Base-by-base conservation (phyloP, 2,329 filamentous ascomycete species). In the Aureobasidium musti region DNA sequence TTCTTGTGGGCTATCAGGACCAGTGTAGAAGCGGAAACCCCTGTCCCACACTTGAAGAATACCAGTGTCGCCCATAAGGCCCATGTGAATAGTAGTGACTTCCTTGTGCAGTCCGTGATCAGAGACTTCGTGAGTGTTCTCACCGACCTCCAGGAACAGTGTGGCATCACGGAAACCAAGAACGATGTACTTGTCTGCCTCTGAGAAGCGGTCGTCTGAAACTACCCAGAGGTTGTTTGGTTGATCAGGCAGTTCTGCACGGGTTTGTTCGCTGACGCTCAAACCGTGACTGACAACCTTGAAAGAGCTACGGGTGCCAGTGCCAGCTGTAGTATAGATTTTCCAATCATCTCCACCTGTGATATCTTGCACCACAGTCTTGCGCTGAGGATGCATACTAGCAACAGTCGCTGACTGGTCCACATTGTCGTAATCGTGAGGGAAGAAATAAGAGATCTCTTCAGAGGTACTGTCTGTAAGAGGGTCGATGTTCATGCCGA, bases 201-300 rank as follows among this genome's bases (percentile, higher is more conserved):
- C 87, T 71, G 98, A 94, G 21, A 86, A 85, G 23, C 87, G 87
- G 43, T 87, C 90, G 54, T 96, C 81, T 76, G 97, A 97, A 0
- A 96, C 92, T 0, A 95, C 97, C 94, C 95, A 99, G 3, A 99
- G 93, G 1, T 91, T 90, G 0, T 90, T 91, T 3, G 93, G 92
- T n/a, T 91, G 88, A 74, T 91, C 91, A 11, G 92, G 93, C 43
- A 97, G 81, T 74, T 95, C 91, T 0, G 93, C 97, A 67, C 95
- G 92, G n/a, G 97, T 92, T 67, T 97, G 95, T 75, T 98, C 93
- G 43, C 92, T 91, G 3, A 98, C 93, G 73, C 96, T 91, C 37
- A 99, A 79, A 6, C 94, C 95, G 76, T 99, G 93, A 75, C 95
- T 95, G 65, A 98, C 84, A 54, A 90, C 96, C 71, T 94, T 87